A percentile compares a stretch with the other conserved stretches of the same genome.
Evolutionary conservation across 768 basidiomycete species (phyloP).

Genomic region (Sarcomyxa edulis): DNA sequence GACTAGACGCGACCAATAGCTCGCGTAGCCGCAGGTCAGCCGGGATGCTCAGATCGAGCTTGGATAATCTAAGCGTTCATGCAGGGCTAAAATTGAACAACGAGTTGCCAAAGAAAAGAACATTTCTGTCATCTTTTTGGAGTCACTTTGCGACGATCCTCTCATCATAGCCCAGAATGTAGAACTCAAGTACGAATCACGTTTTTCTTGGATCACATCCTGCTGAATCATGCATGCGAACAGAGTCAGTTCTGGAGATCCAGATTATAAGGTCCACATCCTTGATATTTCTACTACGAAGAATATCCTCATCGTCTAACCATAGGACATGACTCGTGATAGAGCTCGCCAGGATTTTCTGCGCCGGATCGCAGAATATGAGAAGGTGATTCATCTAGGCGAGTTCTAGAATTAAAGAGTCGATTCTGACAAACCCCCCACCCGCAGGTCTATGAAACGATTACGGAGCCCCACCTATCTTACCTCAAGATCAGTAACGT

Average conservation of each 20-base stretch:
- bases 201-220: too few relatives aligned
- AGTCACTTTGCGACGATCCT: conserved; percentile 93
- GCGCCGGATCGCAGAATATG: conserved; percentile 88
- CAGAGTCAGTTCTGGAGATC: conserved; percentile 93
- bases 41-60: not conserved
- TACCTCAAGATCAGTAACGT: conserved; percentile 93
- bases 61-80: not conserved
- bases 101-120: conserved; percentile 86
- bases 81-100: conserved; percentile 75
- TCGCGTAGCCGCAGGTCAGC: conserved; percentile 66
- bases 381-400: too few relatives aligned
- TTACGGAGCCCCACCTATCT: conserved; percentile 85
- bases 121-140: conserved; percentile 87
- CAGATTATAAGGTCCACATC: conserved; percentile 97
- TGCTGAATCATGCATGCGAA: too few relatives aligned
- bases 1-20: conserved; percentile 92
- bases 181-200: too few relatives aligned
- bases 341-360: conserved; percentile 88
- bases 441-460: conserved; percentile 96
- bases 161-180: conserved; percentile 93
- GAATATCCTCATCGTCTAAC: too few relatives aligned
- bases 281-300: too few relatives aligned
- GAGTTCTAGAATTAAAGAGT: too few relatives aligned
- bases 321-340: conserved; percentile 78
- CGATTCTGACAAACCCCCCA: too few relatives aligned